phyloP scores from a whole-genome alignment of 2,329 filamentous ascomycete genomes.

The Aureobasidium mangrovei region DNA sequence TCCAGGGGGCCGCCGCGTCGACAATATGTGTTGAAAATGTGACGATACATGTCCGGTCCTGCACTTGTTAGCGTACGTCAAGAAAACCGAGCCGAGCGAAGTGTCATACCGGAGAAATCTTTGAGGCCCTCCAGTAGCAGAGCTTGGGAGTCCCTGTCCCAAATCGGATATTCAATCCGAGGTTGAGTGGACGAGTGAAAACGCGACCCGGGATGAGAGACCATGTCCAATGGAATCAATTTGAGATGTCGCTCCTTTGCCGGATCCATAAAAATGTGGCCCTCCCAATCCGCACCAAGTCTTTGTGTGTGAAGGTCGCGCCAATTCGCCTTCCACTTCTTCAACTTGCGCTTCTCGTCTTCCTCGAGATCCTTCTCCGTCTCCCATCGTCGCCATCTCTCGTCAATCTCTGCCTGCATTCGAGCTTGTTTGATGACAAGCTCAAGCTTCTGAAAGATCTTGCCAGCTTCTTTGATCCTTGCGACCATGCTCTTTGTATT shows the following conservation, averaged over 20 bases:
- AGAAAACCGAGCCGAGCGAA: no score
- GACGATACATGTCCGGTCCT: slow-evolving; percentile 20
- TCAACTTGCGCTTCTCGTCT: not conserved
- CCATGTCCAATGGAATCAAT: not conserved
- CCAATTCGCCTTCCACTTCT: not conserved
- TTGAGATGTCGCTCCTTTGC: not conserved
- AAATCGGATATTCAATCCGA: not conserved
- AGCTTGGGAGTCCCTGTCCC: not conserved
- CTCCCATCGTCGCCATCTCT: not conserved
- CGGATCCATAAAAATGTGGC: not conserved
- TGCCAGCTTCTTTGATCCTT: not conserved
- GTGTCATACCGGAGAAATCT: slow-evolving; percentile 18
- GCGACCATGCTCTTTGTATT: not conserved
- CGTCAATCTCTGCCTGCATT: not conserved
- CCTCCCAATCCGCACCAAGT: slow-evolving; percentile 2
- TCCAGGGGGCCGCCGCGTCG: slow-evolving; percentile 16
- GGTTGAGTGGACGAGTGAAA: no score
- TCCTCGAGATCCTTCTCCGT: not conserved
- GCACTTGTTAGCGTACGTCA: not conserved
- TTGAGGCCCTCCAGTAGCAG: slow-evolving; percentile 17
- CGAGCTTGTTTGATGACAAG: not conserved
- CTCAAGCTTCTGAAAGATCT: not conserved
- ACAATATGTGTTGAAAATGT: slow-evolving; percentile 23
- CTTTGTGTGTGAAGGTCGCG: slow-evolving; percentile 3
- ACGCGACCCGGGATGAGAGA: no score